Evolutionary conservation across 1,139 yeast genomes (phyloP).

Genomic region (Saccharomyces hybrid): DNA sequence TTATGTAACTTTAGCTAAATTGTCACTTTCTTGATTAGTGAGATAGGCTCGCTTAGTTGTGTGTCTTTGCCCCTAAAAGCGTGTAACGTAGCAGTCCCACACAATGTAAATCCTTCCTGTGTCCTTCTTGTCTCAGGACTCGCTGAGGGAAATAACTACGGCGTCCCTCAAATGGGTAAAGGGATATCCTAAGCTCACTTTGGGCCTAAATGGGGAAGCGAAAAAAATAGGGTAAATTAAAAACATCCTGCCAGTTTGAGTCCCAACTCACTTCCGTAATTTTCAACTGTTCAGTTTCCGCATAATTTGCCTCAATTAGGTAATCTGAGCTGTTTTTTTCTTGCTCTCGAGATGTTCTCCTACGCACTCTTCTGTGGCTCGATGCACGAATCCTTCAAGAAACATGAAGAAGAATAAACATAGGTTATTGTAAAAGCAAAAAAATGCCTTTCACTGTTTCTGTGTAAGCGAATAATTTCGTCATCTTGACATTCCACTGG

Average conservation of each 20-base stretch:
- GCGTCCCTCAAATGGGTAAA: neutral
- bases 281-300: neutral
- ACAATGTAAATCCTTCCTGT: neutral
- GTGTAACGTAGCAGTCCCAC: neutral
- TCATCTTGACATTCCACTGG: neutral
- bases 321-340: slow-evolving; percentile 1
- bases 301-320: neutral
- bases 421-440: neutral
- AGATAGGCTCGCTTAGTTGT: neutral
- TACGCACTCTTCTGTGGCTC: neutral
- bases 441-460: neutral
- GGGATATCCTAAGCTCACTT: neutral
- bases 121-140: neutral
- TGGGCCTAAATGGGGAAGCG: neutral
- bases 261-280: neutral
- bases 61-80: neutral
- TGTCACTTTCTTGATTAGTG: too few species aligned
- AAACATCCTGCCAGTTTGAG: neutral
- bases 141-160: neutral
- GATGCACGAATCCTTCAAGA: neutral
- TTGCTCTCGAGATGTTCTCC: neutral
- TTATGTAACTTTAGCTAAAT: too few species aligned
- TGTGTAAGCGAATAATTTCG: neutral
- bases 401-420: neutral
- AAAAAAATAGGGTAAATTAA: neutral